phyloP scores from a whole-genome alignment of 176 grass and related monocot genomes.

The Stipa capillata region DNA sequence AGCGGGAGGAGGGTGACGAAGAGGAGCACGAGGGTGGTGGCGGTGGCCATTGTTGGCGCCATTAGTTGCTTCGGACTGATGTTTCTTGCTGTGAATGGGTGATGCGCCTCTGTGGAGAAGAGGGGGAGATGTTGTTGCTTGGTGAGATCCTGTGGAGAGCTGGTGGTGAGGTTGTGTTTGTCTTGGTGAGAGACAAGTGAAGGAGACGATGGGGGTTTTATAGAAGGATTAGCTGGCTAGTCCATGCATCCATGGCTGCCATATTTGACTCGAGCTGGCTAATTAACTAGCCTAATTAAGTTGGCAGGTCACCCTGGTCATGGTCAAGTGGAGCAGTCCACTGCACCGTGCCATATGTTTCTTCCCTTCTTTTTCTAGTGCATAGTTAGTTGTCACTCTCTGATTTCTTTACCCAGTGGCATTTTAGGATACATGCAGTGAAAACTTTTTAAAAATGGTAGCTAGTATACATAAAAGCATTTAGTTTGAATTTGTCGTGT shows the following conservation, averaged over 20 bases:
- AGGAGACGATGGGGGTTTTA: neutral
- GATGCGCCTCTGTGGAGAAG: neutral
- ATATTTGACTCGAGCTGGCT: conserved; percentile 2
- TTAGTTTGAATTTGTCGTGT: too few species aligned
- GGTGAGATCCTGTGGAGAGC: neutral
- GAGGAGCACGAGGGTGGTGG: neutral
- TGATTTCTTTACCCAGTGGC: too few species aligned
- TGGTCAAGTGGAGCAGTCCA: conserved; percentile 13
- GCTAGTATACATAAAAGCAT: too few species aligned
- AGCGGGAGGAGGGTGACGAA: neutral
- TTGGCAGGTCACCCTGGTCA: neutral
- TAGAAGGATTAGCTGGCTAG: neutral
- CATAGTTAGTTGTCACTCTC: conserved; percentile 11
- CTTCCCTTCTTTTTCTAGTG: neutral
- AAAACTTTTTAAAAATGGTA: too few species aligned
- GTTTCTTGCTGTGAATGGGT: neutral
- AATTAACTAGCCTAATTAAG: neutral
- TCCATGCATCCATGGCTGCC: neutral
- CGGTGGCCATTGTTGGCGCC: neutral
- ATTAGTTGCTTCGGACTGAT: neutral
- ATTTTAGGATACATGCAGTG: too few species aligned
- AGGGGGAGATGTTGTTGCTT: neutral
- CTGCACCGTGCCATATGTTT: neutral
- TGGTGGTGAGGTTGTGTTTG: neutral
- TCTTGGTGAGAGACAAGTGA: neutral